Base-by-base conservation (phyloP, 306 rosid genomes). In the Citrullus amarus region DNA sequence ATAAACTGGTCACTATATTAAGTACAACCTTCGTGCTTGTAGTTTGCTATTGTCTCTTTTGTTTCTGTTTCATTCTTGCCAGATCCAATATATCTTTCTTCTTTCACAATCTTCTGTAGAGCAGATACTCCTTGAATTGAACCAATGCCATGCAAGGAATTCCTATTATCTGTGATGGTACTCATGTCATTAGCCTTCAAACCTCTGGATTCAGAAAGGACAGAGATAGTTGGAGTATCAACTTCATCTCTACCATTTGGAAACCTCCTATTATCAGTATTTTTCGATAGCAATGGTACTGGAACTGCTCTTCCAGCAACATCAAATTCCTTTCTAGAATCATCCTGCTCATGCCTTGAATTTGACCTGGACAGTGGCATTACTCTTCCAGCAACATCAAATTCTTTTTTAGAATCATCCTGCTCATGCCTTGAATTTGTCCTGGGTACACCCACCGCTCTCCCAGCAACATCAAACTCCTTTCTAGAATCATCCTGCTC, bases 401-500 rank as follows among this genome's bases (percentile, higher is more conserved):
- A 83, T 70, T 95, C 99, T 81, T 89, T 95, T 89, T 88, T 88
- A 79, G 93, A 85, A 71, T 95, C 99, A 56, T 85, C 86, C 75
- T 86, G 82, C 82, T 95, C 97, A 44, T 92, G 71, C 80, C 91
- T 88, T 48, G 76, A 72, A 84, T 85, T 91, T 53, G 91, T 85
- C 89, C 98, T 90, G 57, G 98, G 91, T 60, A 44, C 12, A n/a
- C 92, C 80, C 89, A 86, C 77, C 71, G 90, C 80, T 84, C 91
- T 90, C 86, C 91, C 99, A 66, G 86, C 83, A 62, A 86, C 71
- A 78, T 92, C 88, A 53, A 78, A 87, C 58, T 92, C 99, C 85
- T 89, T 95, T 90, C 89, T 88, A 79, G 96, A 85, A 70, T 95
- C 99, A 60, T 85, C 86, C 75, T 86, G 82, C 81, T 95, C 97